phyloP scores from a whole-genome alignment of 2,329 filamentous ascomycete species.

The Alternaria novae-zelandiae region DNA sequence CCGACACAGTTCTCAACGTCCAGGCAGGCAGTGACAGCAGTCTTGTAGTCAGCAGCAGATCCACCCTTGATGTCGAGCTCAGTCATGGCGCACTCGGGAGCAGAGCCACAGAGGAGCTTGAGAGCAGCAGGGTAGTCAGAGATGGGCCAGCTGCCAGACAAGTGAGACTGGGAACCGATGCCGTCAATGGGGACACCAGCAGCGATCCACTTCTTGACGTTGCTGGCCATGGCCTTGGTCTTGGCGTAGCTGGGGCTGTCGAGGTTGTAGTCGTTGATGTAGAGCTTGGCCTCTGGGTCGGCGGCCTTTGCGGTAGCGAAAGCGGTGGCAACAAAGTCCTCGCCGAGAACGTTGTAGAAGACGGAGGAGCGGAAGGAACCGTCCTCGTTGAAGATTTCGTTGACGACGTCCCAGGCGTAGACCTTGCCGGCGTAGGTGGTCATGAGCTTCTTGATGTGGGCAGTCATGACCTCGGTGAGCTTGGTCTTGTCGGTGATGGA shows the following conservation, averaged over 20 bases:
- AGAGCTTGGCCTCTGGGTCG: slow-evolving; percentile 72
- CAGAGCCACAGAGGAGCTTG: slow-evolving; percentile 59
- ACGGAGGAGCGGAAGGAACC: slow-evolving; percentile 66
- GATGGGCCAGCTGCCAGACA: slow-evolving; percentile 54
- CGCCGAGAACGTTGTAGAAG: slow-evolving; percentile 72
- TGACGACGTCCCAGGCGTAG: slow-evolving; percentile 56
- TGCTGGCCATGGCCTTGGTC: slow-evolving; percentile 59
- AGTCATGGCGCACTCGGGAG: slow-evolving; percentile 67
- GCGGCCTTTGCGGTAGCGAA: slow-evolving; percentile 71
- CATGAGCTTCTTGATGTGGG: slow-evolving; percentile 66
- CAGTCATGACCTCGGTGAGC: slow-evolving; percentile 63
- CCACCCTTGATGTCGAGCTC: slow-evolving; percentile 71
- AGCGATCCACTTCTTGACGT: slow-evolving; percentile 69
- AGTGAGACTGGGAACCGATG: slow-evolving; percentile 66
- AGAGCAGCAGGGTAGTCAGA: slow-evolving; percentile 58
- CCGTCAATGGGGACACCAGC: slow-evolving; percentile 70
- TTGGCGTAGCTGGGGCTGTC: slow-evolving; percentile 67
- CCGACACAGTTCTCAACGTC: slow-evolving; percentile 66
- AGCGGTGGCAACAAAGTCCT: slow-evolving; percentile 72
- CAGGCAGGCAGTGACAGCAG: slow-evolving; percentile 62
- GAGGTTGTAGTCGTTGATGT: slow-evolving; percentile 75
- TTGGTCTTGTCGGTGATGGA: slow-evolving; percentile 59
- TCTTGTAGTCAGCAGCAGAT: slow-evolving; percentile 63
- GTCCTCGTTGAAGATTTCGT: slow-evolving; percentile 63
- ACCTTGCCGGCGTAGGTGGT: slow-evolving; percentile 69